These are phyloP conservation scores for Musa itinerans DNA, from an alignment of 176 grass and related monocot species.

Conservation along the genomic window DNA sequence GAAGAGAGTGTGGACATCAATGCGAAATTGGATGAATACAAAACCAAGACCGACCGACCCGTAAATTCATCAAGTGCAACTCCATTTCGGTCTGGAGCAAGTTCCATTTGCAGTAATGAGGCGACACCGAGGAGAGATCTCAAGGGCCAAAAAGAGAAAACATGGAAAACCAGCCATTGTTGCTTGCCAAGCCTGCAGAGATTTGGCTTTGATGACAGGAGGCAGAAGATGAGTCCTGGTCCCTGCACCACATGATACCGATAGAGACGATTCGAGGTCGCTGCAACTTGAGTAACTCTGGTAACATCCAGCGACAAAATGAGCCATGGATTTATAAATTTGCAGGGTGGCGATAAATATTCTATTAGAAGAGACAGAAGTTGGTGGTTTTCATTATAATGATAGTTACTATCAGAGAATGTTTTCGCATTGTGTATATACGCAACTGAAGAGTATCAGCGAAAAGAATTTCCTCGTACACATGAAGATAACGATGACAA, in stretches of 20 bases:
- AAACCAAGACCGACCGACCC: constrained; percentile 16
- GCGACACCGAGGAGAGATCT: constrained; percentile 16
- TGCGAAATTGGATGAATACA: constrained; percentile 12
- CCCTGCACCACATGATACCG: constrained; percentile 44
- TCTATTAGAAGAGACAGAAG: not conserved
- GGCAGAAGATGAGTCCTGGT: constrained; percentile 36
- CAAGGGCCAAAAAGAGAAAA: constrained; percentile 41
- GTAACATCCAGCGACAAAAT: not conserved
- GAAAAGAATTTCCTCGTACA: no score
- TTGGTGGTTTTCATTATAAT: no score
- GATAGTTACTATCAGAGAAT: no score
- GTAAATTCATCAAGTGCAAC: constrained; percentile 7
- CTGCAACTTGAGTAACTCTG: not conserved
- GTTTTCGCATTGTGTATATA: no score
- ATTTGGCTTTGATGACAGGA: constrained; percentile 38
- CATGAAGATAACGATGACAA: no score
- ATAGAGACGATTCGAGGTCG: no score
- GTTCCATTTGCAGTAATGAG: constrained; percentile 25
- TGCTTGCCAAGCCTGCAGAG: constrained; percentile 54
- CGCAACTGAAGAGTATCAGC: no score
- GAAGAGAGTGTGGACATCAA: constrained; percentile 16
- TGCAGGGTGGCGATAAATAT: not conserved
- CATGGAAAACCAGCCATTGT: constrained; percentile 42
- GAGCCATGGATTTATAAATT: not conserved
- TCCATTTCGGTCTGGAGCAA: constrained; percentile 28